phyloP scores from a whole-genome alignment of 129 eudicot species.

The Flaveria bidentis region DNA sequence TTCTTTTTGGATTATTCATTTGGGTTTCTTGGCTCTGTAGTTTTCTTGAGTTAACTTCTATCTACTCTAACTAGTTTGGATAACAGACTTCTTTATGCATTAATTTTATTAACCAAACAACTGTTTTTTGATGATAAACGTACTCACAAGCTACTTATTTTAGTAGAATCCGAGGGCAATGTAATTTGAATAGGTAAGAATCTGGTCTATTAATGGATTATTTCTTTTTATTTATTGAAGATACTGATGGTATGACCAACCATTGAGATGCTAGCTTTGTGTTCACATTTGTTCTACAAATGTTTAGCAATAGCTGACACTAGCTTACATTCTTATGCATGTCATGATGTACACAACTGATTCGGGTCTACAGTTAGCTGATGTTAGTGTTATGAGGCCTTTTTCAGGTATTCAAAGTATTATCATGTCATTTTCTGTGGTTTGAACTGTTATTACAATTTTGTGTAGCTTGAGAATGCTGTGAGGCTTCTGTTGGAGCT shows the following conservation, averaged over 20 bases:
- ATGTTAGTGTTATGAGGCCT: not conserved
- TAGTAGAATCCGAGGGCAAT: not conserved
- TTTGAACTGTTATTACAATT: conserved; percentile 21
- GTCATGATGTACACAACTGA: not conserved
- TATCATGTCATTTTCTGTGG: not conserved
- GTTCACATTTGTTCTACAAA: not conserved
- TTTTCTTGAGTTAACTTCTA: not conserved
- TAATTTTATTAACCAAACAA: not conserved
- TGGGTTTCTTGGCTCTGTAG: too few species aligned
- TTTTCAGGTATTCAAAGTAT: not conserved
- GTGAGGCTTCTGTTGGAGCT: conserved; percentile 85
- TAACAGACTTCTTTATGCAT: not conserved
- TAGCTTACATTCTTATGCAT: conserved; percentile 1
- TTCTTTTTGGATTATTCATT: not conserved
- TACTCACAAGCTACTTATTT: not conserved
- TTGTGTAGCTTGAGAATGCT: conserved; percentile 81
- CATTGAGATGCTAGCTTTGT: not conserved
- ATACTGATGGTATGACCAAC: conserved; percentile 10
- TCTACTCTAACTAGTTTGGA: not conserved
- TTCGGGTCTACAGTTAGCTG: not conserved
- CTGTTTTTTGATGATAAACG: not conserved
- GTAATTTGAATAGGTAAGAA: not conserved
- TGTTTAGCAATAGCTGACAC: not conserved
- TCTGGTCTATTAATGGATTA: conserved; percentile 2
- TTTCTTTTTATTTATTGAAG: not conserved